These are phyloP conservation scores for Aspergillus ostianus DNA, from an alignment of 495 filamentous ascomycete species.

Conservation along the genomic window DNA sequence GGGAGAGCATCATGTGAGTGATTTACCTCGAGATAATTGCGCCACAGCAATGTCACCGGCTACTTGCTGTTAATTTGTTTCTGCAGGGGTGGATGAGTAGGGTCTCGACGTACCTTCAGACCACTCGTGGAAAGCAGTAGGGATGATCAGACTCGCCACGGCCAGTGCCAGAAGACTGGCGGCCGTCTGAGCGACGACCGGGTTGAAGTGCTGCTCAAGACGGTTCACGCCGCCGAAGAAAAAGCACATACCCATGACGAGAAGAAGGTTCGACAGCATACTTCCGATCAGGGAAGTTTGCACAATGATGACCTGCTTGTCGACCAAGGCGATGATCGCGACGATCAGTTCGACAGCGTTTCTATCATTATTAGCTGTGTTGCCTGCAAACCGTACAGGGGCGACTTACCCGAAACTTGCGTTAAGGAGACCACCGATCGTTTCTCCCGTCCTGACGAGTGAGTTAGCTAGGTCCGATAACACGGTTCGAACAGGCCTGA, in stretches of 20 bases:
- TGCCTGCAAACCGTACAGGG: neutral
- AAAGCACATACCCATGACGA: conserved; percentile 93
- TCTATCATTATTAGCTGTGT: conserved; percentile 19
- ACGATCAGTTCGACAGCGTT: conserved; percentile 95
- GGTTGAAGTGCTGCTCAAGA: conserved; percentile 85
- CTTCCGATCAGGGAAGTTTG: conserved; percentile 89
- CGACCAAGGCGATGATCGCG: conserved; percentile 73
- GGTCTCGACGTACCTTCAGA: conserved; percentile 30
- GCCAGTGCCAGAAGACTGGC: conserved; percentile 77
- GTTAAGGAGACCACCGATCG: conserved; percentile 81
- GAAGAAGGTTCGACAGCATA: conserved; percentile 86
- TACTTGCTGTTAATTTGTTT: conserved; percentile 4
- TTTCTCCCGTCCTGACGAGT: conserved; percentile 60
- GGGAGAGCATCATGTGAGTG: conserved; percentile 1
- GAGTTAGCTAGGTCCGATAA: conserved; percentile 6
- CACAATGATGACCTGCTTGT: conserved; percentile 78
- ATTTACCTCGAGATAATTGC: conserved; percentile 37
- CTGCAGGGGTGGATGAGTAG: neutral
- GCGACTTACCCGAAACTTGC: conserved; percentile 75
- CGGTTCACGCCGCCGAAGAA: conserved; percentile 82
- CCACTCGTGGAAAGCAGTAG: conserved; percentile 75
- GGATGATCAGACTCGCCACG: conserved; percentile 79
- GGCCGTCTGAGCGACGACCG: conserved; percentile 89
- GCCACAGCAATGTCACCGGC: conserved; percentile 27
- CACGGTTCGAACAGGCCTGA: neutral